A percentile compares a stretch with the other conserved stretches of the same genome.
phyloP scores from a whole-genome alignment of 768 basidiomycete genomes.

The Lepiota brunneoincarnata region DNA sequence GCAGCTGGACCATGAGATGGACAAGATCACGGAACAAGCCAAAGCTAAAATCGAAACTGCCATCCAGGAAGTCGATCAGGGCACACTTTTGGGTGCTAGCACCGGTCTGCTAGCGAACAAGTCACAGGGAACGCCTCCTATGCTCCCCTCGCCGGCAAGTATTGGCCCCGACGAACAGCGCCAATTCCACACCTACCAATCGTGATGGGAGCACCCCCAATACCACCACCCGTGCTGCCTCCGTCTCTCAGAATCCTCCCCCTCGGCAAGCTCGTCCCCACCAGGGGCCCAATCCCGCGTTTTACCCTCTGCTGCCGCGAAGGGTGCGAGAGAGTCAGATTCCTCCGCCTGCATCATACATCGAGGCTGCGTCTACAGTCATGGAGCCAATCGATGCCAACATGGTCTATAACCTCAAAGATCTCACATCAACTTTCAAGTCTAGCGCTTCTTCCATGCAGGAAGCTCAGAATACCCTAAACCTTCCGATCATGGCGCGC shows the following conservation, averaged over 20 bases:
- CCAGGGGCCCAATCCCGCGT: slow-evolving; percentile 31
- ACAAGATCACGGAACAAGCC: slow-evolving; percentile 31
- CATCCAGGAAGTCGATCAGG: slow-evolving; percentile 32
- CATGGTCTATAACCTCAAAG: slow-evolving; percentile 40
- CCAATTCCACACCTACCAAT: slow-evolving; percentile 74
- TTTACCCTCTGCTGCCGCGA: slow-evolving; percentile 36
- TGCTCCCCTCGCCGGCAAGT: slow-evolving; percentile 79
- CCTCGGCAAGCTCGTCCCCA: slow-evolving; percentile 26
- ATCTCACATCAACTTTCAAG: slow-evolving; percentile 34
- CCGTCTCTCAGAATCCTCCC: slow-evolving; percentile 28
- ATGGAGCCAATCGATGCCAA: slow-evolving; percentile 43
- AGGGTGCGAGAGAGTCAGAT: slow-evolving; percentile 30
- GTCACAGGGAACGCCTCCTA: slow-evolving; percentile 54
- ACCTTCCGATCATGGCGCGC: slow-evolving; percentile 62
- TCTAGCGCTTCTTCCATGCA: slow-evolving; percentile 48
- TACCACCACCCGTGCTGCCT: slow-evolving; percentile 29
- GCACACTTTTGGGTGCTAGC: slow-evolving; percentile 18
- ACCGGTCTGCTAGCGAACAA: slow-evolving; percentile 31
- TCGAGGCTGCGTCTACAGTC: slow-evolving; percentile 40
- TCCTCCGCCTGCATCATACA: slow-evolving; percentile 40
- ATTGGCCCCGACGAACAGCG: slow-evolving; percentile 64
- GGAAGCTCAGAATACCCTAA: slow-evolving; percentile 52
- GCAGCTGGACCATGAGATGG: slow-evolving; percentile 37
- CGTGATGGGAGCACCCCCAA: slow-evolving; percentile 57
- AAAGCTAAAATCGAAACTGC: slow-evolving; percentile 38